A percentile compares a stretch with the other conserved stretches of the same genome.
phyloP scores from a whole-genome alignment of 768 basidiomycete genomes.

The Macrolepiota fuliginosa region DNA sequence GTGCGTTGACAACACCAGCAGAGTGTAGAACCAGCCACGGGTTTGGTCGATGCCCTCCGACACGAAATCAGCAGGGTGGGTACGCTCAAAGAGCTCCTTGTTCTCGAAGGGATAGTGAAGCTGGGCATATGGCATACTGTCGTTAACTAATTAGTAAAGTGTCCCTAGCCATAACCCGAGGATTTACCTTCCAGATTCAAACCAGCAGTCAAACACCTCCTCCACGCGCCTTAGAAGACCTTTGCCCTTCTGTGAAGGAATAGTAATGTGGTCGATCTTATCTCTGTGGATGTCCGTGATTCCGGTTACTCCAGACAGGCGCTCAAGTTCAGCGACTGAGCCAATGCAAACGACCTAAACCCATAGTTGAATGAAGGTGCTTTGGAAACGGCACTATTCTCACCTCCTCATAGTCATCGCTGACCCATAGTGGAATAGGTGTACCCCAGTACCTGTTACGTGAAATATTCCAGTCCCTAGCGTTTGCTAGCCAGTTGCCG shows the following conservation, averaged over 20 bases:
- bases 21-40: slow-evolving; percentile 99
- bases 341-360: slow-evolving; percentile 76
- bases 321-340: slow-evolving; percentile 86
- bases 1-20: slow-evolving; percentile 94
- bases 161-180: background rate
- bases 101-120: slow-evolving; percentile 99
- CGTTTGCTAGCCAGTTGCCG: slow-evolving; percentile 96
- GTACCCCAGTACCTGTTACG: slow-evolving; percentile 99
- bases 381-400: background rate
- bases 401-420: slow-evolving; percentile 90
- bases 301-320: slow-evolving; percentile 76
- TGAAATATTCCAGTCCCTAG: slow-evolving; percentile 99
- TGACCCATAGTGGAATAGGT: slow-evolving; percentile 94
- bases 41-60: slow-evolving; percentile 99
- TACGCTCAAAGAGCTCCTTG: slow-evolving; percentile 77
- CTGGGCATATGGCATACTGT: slow-evolving; percentile 98
- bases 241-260: slow-evolving; percentile 88
- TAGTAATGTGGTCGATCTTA: slow-evolving; percentile 93
- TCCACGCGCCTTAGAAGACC: slow-evolving; percentile 87
- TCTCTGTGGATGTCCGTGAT: slow-evolving; percentile 93
- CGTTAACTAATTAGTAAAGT: background rate
- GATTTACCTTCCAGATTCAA: slow-evolving; percentile 93
- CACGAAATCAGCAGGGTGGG: slow-evolving; percentile 95
- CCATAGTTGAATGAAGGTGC: background rate
- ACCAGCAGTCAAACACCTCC: slow-evolving; percentile 99